Evolutionary conservation across 2,329 filamentous ascomycete genomes (phyloP), one percentile per base, ranked within the genome.

Genomic region (Nothophaeocryptopus gaeumannii): DNA sequence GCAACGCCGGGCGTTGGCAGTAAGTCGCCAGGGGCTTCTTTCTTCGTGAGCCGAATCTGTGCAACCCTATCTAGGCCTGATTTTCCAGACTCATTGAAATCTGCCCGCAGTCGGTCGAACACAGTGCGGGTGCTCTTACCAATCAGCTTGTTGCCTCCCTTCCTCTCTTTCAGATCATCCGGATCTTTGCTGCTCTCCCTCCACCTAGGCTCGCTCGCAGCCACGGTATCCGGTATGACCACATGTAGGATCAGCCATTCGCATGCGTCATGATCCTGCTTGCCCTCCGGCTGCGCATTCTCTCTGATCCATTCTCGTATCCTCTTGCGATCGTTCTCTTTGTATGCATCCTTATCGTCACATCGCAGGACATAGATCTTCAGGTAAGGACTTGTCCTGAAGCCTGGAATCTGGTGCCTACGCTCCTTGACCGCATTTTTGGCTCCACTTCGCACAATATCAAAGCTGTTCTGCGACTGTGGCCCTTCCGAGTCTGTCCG

Each of bases 171-270:
- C 20, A 76, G 72, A 26, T 77, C 77, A 16, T 84, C 80, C 3
- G 63, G 78, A 62, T 69, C 72, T 43, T 69, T 73, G 46, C 60
- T 69, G 47, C 67, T 70, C 16, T 76, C 73, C 47, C 78, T 80
- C 50, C 76, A 81, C 54, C 86, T 79, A 11, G 89, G 88, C 65
- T 95, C 89, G 2, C 84, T 87, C 15, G 88, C 84, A 1, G 89
- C 89, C 11, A 82, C 77, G 0, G 89, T 92, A 56, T 95, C 91
- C 11, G 92, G 91, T 13, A 95, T 77, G 10, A 96, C 88, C 20
- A 99, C 88, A 67, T 99, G 93, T 15, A 99, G 67, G 47, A 99
- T 88, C 58, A 99, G 76, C 88, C 91, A 97, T 70, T 99, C 93
- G 60, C 87, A 96, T 0, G 93, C 92, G 73, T 99, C 92, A 65